Conservation (phyloP, 78 protist genomes). For the Dictyostelium capitatum region DNA sequence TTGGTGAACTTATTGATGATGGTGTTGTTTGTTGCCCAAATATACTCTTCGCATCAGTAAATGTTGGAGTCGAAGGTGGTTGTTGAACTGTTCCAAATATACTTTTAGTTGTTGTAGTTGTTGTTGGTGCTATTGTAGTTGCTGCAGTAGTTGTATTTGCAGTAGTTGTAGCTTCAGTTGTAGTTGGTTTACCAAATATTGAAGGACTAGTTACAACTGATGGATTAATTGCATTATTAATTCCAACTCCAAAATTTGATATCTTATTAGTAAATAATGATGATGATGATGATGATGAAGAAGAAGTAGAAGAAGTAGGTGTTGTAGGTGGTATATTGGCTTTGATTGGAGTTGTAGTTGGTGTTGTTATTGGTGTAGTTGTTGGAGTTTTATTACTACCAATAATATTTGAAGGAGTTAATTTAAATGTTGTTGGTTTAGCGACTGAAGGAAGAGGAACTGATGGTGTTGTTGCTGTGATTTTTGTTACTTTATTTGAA, state of each 20-base stretch:
- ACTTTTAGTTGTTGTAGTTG: background rate
- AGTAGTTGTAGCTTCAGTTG: background rate
- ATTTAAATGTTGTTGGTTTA: background rate
- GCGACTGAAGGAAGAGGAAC: background rate
- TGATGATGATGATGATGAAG: background rate
- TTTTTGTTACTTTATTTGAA: background rate
- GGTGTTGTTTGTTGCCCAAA: background rate
- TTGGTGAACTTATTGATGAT: background rate
- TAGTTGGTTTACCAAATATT: background rate
- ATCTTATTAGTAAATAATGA: conserved; percentile 6
- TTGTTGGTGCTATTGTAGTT: background rate
- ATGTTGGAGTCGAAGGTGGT: background rate
- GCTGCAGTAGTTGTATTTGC: background rate
- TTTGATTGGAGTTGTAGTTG: conserved; percentile 1
- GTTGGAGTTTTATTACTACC: background rate
- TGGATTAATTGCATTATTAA: background rate
- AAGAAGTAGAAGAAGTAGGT: background rate
- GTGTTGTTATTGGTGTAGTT: background rate
- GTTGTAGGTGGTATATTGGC: background rate
- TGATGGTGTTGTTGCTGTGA: background rate
- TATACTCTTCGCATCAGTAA: background rate
- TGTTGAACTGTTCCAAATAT: no score
- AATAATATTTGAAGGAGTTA: background rate
- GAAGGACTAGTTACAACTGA: background rate
- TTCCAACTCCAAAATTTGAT: background rate